Conservation (phyloP, 2,329 filamentous ascomycete species). For the Pseudocercospora fijiensis region DNA sequence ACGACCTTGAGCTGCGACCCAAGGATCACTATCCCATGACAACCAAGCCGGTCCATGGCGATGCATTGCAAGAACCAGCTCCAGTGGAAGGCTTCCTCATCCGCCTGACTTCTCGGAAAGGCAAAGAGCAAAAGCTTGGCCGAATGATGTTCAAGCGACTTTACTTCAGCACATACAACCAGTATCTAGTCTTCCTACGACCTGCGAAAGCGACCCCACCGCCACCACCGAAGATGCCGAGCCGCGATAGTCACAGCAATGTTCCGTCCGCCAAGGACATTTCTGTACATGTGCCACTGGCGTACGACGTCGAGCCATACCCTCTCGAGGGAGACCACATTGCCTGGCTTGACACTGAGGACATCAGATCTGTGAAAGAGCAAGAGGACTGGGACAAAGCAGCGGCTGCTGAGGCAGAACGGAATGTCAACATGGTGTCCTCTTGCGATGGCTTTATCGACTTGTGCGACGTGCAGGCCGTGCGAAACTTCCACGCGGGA, state of each 20-base stretch:
- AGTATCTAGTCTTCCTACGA: slow-evolving; percentile 61
- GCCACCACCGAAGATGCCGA: slow-evolving; percentile 56
- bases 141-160: slow-evolving; percentile 64
- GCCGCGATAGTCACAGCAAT: slow-evolving; percentile 42
- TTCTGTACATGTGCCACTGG: slow-evolving; percentile 57
- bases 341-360: slow-evolving; percentile 54
- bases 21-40: slow-evolving; percentile 64
- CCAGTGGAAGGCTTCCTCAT: slow-evolving; percentile 67
- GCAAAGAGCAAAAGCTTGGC: slow-evolving; percentile 57
- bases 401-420: slow-evolving; percentile 58
- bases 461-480: slow-evolving; percentile 56
- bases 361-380: slow-evolving; percentile 37
- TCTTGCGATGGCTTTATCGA: slow-evolving; percentile 65
- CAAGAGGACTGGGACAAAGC: slow-evolving; percentile 56
- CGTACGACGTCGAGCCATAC: slow-evolving; percentile 63
- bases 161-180: slow-evolving; percentile 65
- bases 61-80: slow-evolving; percentile 57
- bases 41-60: slow-evolving; percentile 43
- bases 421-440: slow-evolving; percentile 58
- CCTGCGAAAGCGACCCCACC: slow-evolving; percentile 58
- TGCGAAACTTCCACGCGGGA: slow-evolving; percentile 57
- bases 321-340: slow-evolving; percentile 54
- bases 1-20: slow-evolving; percentile 65
- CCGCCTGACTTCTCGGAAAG: slow-evolving; percentile 63
- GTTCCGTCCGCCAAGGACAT: slow-evolving; percentile 58